Evolutionary conservation across 2,329 filamentous ascomycete genomes (phyloP), one percentile per base, ranked within the genome.

Genomic region (Hymenoscyphus fructigenus): DNA sequence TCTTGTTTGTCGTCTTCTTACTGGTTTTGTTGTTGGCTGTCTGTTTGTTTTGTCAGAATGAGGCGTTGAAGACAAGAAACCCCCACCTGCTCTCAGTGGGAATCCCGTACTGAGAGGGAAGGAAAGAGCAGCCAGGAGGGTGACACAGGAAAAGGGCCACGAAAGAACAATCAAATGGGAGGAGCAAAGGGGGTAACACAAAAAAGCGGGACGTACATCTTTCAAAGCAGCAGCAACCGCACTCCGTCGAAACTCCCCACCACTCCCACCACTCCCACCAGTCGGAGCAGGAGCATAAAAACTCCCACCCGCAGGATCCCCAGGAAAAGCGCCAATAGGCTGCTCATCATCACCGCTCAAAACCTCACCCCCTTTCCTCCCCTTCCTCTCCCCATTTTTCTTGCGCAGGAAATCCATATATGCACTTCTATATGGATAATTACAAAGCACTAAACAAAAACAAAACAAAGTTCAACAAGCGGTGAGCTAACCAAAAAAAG

Each of bases 371-470:
- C 23, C 58, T 28, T 28, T 14, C 20, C 23, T 47, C 4, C n/a
- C 28, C 23, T 60, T 47, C 34, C 38, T 41, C 9, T 47, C 58
- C 34, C 38, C 38, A 3, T 60, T 60, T 17, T 60, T 60, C 34
- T 44, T 60, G 29, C 57, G 57, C 10, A 61, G 59, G 59, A 53
- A 61, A 61, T 55, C 41, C 58, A 60, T 60, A 10, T 5, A 15
- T 29, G 38, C 17, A 59, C 58, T 47, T 6, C 14, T 17, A 17
- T 38, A 38, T 15, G 5, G 17, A 15, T 14, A 38, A 38, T 38
- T 17, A 38, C 36, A 38, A 34, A 34, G 7, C 3, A 34, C 9
- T 34, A 6, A 10, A 6, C 32, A 34, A 34, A 34, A 34, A 10
- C 29, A 32, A 38, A 15, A 38, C 14, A 38, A 15, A 38, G 14